A percentile compares a stretch with the other conserved stretches of the same genome.
Evolutionary conservation across 1,139 yeast genomes (phyloP).

Genomic region (Saccharomyces hybrid): DNA sequence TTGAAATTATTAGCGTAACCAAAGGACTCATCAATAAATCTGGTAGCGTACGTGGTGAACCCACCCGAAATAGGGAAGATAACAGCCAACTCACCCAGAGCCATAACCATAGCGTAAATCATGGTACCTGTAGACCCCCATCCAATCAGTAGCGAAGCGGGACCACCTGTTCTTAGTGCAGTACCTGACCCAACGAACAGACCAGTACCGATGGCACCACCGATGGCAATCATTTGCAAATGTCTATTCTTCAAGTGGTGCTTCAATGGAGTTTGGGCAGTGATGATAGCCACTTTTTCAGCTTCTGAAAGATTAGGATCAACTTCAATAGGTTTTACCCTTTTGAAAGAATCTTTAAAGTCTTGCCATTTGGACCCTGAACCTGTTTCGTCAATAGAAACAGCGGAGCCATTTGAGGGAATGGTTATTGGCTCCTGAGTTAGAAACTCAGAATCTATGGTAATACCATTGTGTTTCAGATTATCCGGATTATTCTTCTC

Average conservation of each 20-base stretch:
- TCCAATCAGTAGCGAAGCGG: slow-evolving; percentile 53
- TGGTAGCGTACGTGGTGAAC: slow-evolving; percentile 58
- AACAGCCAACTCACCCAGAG: slow-evolving; percentile 62
- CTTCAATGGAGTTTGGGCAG: slow-evolving; percentile 65
- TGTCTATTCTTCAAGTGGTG: slow-evolving; percentile 60
- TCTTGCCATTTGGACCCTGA: slow-evolving; percentile 32
- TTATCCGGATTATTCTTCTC: neutral
- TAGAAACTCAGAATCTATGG: slow-evolving; percentile 8
- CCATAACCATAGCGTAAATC: slow-evolving; percentile 62
- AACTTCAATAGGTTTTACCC: slow-evolving; percentile 47
- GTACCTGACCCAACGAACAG: slow-evolving; percentile 56
- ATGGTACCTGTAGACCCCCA: slow-evolving; percentile 45
- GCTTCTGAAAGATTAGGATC: slow-evolving; percentile 62
- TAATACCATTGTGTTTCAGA: slow-evolving; percentile 1
- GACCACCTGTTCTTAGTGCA: slow-evolving; percentile 59
- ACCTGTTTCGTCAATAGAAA: neutral
- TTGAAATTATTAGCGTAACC: slow-evolving; percentile 74
- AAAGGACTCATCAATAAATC: slow-evolving; percentile 63
- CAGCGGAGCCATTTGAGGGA: neutral
- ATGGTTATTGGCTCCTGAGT: slow-evolving; percentile 8
- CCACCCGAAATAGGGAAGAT: slow-evolving; percentile 68
- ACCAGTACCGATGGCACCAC: slow-evolving; percentile 63
- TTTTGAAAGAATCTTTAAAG: slow-evolving; percentile 50
- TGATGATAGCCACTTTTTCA: slow-evolving; percentile 58
- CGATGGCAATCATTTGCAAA: slow-evolving; percentile 60